Evolutionary conservation across 2,329 filamentous ascomycete species (phyloP), one percentile per base, ranked within the genome.

Genomic region (Colletotrichum kahawae): DNA sequence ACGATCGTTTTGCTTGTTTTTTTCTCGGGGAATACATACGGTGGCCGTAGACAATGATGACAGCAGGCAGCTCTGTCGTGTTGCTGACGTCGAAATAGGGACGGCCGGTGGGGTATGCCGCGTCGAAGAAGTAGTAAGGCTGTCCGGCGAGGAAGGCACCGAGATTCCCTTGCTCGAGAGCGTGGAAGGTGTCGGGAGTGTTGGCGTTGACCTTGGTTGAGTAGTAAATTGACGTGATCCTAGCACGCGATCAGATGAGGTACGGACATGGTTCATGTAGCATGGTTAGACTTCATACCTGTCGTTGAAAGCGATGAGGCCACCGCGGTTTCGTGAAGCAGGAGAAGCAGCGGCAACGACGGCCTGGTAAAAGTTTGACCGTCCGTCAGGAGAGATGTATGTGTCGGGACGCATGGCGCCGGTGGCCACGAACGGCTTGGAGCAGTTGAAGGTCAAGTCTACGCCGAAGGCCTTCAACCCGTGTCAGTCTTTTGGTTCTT

Each of bases 321-420:
- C 86, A 18, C 89, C 88, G 3, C 88, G 82, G 67, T 86, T 80
- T 3, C 79, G 80, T 0, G 87, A 85, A 1, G 84, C 80, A 0
- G 85, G 83, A 9, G 83, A 85, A 0, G 82, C 82, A 1, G 88
- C 88, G 2, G 90, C 83, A 0, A 86, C 88, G 1, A 90, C 88
- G 7, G 88, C 87, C 79, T 90, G 86, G 67, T 87, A 87, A 36
- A 90, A 84, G 79, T 90, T 90, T 59, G 88, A 83, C 4, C 88
- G 87, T 0, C 89, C 88, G 63, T 91, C 89, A 4, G 89, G 88
- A 14, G 87, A 89, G 66, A 90, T 80, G 3, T 88, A 89, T 0
- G 88, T 90, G 2, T 89, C 85, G 2, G 89, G 89, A 16, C 89
- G 82, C 89, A 91, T 91, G 27, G 89, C 85, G 12, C 88, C 89